Evolutionary conservation across 139 green algal genomes (phyloP), one percentile per base, ranked within the genome.

Genomic region (Chlorella vulgaris): DNA sequence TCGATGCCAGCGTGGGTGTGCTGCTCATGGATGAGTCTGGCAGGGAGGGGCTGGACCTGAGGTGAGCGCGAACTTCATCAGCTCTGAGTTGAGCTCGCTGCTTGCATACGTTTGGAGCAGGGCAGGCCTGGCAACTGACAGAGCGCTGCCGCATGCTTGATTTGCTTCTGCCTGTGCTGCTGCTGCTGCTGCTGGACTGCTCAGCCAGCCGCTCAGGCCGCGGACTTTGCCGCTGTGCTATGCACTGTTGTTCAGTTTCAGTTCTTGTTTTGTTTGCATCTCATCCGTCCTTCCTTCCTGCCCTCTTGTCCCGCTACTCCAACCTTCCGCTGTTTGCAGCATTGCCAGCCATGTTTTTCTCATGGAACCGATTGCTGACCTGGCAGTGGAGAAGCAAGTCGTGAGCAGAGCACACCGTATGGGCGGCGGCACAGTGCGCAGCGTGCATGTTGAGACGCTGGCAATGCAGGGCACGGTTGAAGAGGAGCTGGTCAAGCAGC

Each of bases 331-430:
- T 15, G 18, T 65, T 15, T 67, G 73, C 73, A 79, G 73, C 73
- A 68, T 79, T 68, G 73, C 36, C 24, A 67, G 43, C 26, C 81
- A 91, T 61, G 93, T 99, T 18, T 96, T 97, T 75, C 83, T 99
- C 28, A 96, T 98, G 96, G 96, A 99, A 88, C 96, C 96, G 0
- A 84, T 99, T 35, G 86, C 83, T n/a, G 93, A 99, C 81, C 35
- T 40, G 3, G 74, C 86, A 10, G 77, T 96, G 80, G 88, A 96
- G 84, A 76, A 94, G 55, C 89, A 97, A 88, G 88, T 99, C 2
- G 80, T 97, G 0, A 90, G 85, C 22, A 88, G 96, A 22, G 94
- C 96, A 6, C 89, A 97, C 85, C 91, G 96, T 74, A 98, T 99
- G 95, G 95, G 95, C 31, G 91, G n/a, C n/a, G n/a, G n/a, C n/a